Percentiles rank a stretch among this genome's conserved stretches.
Conservation (phyloP, 108 stramenopile genomes). For the Chaetoceros muelleri region DNA sequence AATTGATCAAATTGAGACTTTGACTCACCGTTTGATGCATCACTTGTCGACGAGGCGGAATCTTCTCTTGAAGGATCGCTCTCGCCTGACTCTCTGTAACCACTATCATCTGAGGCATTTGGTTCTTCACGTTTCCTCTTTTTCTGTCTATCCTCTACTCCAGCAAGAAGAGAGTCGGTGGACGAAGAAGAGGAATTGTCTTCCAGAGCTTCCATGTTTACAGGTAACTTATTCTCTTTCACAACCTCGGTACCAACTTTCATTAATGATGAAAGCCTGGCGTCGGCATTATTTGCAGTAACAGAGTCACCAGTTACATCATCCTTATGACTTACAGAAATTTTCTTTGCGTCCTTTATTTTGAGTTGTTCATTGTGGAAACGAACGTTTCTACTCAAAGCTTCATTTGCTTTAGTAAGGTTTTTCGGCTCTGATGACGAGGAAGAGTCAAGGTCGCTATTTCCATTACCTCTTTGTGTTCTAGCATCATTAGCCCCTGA, state of each 20-base stretch:
- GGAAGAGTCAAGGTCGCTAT: constrained; percentile 45
- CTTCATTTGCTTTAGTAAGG: constrained; percentile 35
- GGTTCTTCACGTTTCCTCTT: constrained; percentile 13
- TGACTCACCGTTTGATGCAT: constrained; percentile 38
- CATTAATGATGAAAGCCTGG: constrained; percentile 59
- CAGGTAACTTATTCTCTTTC: constrained; percentile 4
- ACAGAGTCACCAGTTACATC: constrained; percentile 78
- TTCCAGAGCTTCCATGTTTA: constrained; percentile 17
- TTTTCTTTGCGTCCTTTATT: constrained; percentile 21
- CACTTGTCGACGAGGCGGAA: constrained; percentile 39
- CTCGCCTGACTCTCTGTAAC: constrained; percentile 69
- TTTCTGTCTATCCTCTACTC: constrained; percentile 32
- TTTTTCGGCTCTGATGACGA: constrained; percentile 44
- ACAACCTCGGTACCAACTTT: constrained; percentile 28
- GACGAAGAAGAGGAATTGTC: constrained; percentile 39
- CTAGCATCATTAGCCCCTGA: constrained; percentile 8
- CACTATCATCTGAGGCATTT: constrained; percentile 64
- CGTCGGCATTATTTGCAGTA: constrained; percentile 78
- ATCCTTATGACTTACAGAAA: constrained; percentile 42
- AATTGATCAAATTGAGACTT: background rate
- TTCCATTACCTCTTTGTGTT: constrained; percentile 8
- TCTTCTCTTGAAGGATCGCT: constrained; percentile 45
- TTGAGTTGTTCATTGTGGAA: constrained; percentile 49
- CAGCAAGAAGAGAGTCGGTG: constrained; percentile 35
- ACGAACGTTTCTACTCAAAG: constrained; percentile 45